Conservation (phyloP, 2,329 filamentous ascomycete genomes). For the Sarocladiaceae sp. region DNA sequence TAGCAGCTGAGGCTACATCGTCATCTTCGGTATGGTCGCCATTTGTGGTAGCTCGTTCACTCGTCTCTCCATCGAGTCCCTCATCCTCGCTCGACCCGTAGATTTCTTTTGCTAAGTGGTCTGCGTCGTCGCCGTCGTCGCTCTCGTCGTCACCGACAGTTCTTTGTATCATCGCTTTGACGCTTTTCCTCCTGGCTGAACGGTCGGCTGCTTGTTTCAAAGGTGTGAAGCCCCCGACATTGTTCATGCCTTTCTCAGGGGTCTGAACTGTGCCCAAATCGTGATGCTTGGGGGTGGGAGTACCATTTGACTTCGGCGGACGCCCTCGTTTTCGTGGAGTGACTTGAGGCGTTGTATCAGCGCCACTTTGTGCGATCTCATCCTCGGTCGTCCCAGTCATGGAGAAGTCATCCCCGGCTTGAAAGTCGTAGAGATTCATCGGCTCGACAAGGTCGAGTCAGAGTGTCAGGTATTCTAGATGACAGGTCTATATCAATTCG, state of each 20-base stretch:
- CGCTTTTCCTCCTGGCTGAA: conserved; percentile 84
- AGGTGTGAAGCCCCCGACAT: conserved; percentile 48
- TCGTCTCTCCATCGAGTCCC: conserved; percentile 29
- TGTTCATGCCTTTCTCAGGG: conserved; percentile 30
- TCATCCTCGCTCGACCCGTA: conserved; percentile 54
- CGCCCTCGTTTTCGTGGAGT: conserved; percentile 32
- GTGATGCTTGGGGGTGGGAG: conserved; percentile 32
- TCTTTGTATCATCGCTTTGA: conserved; percentile 68
- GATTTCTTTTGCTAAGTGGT: conserved; percentile 66
- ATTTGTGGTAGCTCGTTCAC: conserved; percentile 18
- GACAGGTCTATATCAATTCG: no score
- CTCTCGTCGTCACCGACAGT: conserved; percentile 59
- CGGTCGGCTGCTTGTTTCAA: conserved; percentile 65
- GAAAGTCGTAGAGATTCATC: conserved; percentile 1
- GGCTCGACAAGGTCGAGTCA: neutral
- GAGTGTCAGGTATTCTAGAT: no score
- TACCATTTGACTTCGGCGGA: conserved; percentile 23
- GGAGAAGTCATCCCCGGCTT: neutral
- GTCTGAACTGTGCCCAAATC: conserved; percentile 31
- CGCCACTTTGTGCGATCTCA: conserved; percentile 19
- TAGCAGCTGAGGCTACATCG: conserved; percentile 29
- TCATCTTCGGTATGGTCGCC: conserved; percentile 14
- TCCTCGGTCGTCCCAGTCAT: conserved; percentile 10
- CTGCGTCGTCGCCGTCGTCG: conserved; percentile 69
- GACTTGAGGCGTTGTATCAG: conserved; percentile 19